Conservation (phyloP, 2,329 filamentous ascomycete genomes). For the Diaporthe sp. region DNA sequence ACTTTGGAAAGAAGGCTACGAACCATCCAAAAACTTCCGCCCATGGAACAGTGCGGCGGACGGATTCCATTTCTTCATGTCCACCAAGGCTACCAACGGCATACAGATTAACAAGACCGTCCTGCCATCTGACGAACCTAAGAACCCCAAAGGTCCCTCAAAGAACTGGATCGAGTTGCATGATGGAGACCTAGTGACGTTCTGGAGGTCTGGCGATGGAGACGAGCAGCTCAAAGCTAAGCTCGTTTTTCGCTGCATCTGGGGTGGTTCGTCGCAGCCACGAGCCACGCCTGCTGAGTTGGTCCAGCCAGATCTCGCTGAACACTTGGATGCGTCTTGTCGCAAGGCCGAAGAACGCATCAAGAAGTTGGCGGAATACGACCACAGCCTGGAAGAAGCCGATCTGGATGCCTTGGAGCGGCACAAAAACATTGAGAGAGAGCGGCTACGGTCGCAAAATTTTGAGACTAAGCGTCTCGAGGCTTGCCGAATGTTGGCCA, state of each 20-base stretch:
- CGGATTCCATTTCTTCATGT: slow-evolving; percentile 79
- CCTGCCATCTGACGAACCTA: slow-evolving; percentile 69
- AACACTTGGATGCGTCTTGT: slow-evolving; percentile 64
- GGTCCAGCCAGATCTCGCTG: slow-evolving; percentile 56
- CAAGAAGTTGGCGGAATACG: slow-evolving; percentile 55
- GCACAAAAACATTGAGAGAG: slow-evolving; percentile 56
- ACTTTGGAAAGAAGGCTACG: slow-evolving; percentile 78
- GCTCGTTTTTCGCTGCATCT: slow-evolving; percentile 67
- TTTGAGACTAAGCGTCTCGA: slow-evolving; percentile 65
- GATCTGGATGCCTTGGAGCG: slow-evolving; percentile 60
- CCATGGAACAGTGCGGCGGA: slow-evolving; percentile 67
- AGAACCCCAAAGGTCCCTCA: slow-evolving; percentile 68
- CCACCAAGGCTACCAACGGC: slow-evolving; percentile 82
- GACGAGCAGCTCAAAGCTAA: slow-evolving; percentile 55
- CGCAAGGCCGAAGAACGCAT: slow-evolving; percentile 60
- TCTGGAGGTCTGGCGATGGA: slow-evolving; percentile 69
- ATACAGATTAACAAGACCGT: slow-evolving; percentile 83
- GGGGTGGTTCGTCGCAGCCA: slow-evolving; percentile 65
- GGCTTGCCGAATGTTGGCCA: slow-evolving; percentile 57
- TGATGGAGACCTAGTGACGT: slow-evolving; percentile 81
- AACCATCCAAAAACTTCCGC: slow-evolving; percentile 66
- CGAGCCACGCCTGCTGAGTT: slow-evolving; percentile 52
- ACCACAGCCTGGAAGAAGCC: slow-evolving; percentile 58
- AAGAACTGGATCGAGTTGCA: slow-evolving; percentile 77
- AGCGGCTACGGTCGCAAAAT: slow-evolving; percentile 62